phyloP scores from a whole-genome alignment of 257 asterid genomes.

The Asclepias syriaca region DNA sequence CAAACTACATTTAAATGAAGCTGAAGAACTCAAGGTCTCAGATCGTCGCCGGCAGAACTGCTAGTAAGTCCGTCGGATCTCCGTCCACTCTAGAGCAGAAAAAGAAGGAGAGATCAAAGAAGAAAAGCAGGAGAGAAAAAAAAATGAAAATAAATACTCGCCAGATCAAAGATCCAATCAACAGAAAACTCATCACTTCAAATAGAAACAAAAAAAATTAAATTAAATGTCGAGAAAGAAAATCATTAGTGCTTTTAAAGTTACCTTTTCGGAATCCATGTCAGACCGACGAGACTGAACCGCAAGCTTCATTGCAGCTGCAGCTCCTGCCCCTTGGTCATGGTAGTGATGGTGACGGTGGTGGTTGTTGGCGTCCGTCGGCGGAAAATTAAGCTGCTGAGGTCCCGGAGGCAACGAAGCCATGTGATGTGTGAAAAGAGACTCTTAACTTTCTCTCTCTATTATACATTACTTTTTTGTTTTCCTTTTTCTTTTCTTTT shows the following conservation, averaged over 20 bases:
- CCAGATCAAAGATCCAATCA: slow-evolving; percentile 12
- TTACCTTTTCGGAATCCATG: slow-evolving; percentile 66
- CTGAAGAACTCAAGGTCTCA: slow-evolving; percentile 11
- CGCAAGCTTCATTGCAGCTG: slow-evolving; percentile 44
- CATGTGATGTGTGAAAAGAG: slow-evolving; percentile 45
- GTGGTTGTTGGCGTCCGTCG: slow-evolving; percentile 19
- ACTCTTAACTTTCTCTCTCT: slow-evolving; percentile 16
- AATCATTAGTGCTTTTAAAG: neutral
- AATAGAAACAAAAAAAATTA: neutral
- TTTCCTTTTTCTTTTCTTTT: no score
- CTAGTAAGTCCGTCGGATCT: slow-evolving; percentile 18
- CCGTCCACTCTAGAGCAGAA: slow-evolving; percentile 5
- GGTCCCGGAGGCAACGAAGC: slow-evolving; percentile 87
- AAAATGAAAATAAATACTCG: no score
- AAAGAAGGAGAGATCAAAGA: slow-evolving; percentile 37
- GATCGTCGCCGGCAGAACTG: slow-evolving; percentile 32
- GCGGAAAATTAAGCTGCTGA: slow-evolving; percentile 43
- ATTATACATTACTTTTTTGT: neutral
- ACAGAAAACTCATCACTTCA: slow-evolving; percentile 7
- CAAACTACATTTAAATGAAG: slow-evolving; percentile 8
- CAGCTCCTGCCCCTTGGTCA: slow-evolving; percentile 43
- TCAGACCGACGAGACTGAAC: slow-evolving; percentile 34
- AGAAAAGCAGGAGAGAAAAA: neutral
- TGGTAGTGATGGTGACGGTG: slow-evolving; percentile 24
- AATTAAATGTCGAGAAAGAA: neutral